Evolutionary conservation across 768 basidiomycete genomes (phyloP).

Genomic region (Agaricus sinodeliciosus): DNA sequence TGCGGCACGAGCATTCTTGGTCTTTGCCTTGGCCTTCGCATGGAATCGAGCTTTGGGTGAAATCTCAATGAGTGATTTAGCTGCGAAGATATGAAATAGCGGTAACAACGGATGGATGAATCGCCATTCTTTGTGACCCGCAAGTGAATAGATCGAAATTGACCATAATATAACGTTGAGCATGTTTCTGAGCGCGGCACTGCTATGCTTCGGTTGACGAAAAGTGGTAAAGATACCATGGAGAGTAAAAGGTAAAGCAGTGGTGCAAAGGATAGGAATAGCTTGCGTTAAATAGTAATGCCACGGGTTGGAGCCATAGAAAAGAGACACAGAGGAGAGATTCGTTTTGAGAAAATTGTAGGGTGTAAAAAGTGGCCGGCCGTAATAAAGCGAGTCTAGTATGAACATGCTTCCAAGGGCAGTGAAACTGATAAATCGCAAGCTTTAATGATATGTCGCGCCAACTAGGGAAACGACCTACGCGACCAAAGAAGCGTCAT

Average conservation of each 20-base stretch:
- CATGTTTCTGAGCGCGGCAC: slow-evolving; percentile 34
- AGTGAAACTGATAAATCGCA: slow-evolving; percentile 15
- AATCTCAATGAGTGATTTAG: slow-evolving; percentile 59
- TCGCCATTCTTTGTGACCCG: slow-evolving; percentile 96
- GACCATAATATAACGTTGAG: slow-evolving; percentile 54
- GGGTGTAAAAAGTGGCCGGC: slow-evolving; percentile 61
- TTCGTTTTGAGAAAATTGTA: slow-evolving; percentile 83
- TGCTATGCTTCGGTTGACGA: slow-evolving; percentile 14
- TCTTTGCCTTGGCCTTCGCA: slow-evolving; percentile 1
- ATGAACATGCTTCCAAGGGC: slow-evolving; percentile 26
- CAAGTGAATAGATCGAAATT: slow-evolving; percentile 61
- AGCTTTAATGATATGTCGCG: background rate
- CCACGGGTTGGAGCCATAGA: slow-evolving; percentile 83
- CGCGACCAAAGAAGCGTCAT: slow-evolving; percentile 38
- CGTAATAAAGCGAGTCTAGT: slow-evolving; percentile 71
- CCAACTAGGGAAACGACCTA: slow-evolving; percentile 21
- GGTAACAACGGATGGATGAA: slow-evolving; percentile 93
- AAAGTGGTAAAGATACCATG: slow-evolving; percentile 45
- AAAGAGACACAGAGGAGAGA: slow-evolving; percentile 78
- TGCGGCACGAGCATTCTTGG: background rate
- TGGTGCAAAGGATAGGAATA: slow-evolving; percentile 74
- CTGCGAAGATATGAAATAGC: slow-evolving; percentile 70
- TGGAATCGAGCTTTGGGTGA: slow-evolving; percentile 14
- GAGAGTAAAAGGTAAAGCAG: slow-evolving; percentile 64
- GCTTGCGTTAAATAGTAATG: slow-evolving; percentile 89